Evolutionary conservation across 2,329 filamentous ascomycete species (phyloP).

Genomic region (Gyromitra esculenta): DNA sequence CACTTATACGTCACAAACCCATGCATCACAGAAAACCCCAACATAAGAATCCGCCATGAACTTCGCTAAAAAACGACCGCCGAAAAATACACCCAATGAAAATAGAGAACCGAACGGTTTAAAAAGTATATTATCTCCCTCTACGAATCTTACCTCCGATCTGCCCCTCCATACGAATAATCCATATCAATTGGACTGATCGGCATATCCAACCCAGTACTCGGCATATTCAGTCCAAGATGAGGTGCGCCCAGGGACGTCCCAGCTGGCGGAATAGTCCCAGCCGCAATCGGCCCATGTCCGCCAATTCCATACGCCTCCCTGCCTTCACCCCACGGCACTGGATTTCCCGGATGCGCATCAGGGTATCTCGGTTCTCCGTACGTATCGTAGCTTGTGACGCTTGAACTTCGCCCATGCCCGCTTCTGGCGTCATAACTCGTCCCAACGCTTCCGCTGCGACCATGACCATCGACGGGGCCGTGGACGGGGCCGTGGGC

Average conservation of each 20-base stretch:
- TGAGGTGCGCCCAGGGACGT: constrained; percentile 6
- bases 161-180: constrained; percentile 49
- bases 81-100: constrained; percentile 2
- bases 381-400: constrained; percentile 34
- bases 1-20: constrained; percentile 5
- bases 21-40: constrained; percentile 11
- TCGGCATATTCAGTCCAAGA: constrained; percentile 27
- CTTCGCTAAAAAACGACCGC: constrained; percentile 24
- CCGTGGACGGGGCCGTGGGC: constrained; percentile 20
- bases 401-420: constrained; percentile 41
- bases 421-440: constrained; percentile 10
- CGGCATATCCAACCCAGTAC: constrained; percentile 44
- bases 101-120: constrained; percentile 2
- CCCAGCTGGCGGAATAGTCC: constrained; percentile 28
- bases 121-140: background rate
- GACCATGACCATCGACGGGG: background rate
- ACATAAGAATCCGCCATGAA: constrained; percentile 7
- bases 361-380: constrained; percentile 23
- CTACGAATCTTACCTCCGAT: constrained; percentile 24
- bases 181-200: constrained; percentile 50
- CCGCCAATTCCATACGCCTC: constrained; percentile 53
- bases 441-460: constrained; percentile 1
- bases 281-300: constrained; percentile 47
- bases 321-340: constrained; percentile 52
- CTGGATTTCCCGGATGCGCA: constrained; percentile 51